A percentile compares a stretch with the other conserved stretches of the same genome.
Evolutionary conservation across 495 filamentous ascomycete genomes (phyloP).

Genomic region (Echria macrotheca): DNA sequence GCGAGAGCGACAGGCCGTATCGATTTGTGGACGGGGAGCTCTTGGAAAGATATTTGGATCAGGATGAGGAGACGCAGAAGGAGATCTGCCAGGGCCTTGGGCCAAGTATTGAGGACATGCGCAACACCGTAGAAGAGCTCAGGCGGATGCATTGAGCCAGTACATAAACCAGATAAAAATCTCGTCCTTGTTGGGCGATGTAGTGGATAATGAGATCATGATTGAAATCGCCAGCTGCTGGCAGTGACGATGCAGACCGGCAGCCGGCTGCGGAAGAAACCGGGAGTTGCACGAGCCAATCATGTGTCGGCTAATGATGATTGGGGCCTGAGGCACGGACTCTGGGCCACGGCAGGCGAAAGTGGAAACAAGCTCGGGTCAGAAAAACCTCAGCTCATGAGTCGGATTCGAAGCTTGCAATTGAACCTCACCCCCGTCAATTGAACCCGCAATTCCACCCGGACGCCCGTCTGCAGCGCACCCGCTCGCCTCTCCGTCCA

Average conservation of each 20-base stretch:
- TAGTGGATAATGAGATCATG: conserved; percentile 1
- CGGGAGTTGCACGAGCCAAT: conserved; percentile 24
- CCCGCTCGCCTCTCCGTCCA: no score
- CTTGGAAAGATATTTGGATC: conserved; percentile 76
- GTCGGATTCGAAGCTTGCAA: conserved; percentile 14
- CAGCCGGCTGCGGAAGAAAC: conserved; percentile 18
- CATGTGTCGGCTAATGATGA: conserved; percentile 15
- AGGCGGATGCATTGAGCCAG: conserved; percentile 61
- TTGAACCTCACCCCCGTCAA: conserved; percentile 22
- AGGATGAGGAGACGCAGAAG: conserved; percentile 56
- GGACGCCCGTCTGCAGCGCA: not conserved
- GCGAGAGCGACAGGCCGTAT: conserved; percentile 69
- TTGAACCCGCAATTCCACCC: conserved; percentile 23
- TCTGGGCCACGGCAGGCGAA: conserved; percentile 18
- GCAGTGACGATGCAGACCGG: no score
- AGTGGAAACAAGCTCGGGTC: conserved; percentile 33
- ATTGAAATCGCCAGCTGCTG: not conserved
- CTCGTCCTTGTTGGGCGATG: no score
- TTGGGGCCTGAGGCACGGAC: conserved; percentile 29
- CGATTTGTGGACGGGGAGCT: conserved; percentile 92
- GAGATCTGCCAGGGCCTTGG: conserved; percentile 58
- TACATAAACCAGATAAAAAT: not conserved
- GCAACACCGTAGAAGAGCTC: conserved; percentile 65
- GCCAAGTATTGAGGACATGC: conserved; percentile 65
- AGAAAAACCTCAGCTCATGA: conserved; percentile 47